Evolutionary conservation across 805 yeast species (phyloP).

Genomic region (Monosporozyma siamensis): DNA sequence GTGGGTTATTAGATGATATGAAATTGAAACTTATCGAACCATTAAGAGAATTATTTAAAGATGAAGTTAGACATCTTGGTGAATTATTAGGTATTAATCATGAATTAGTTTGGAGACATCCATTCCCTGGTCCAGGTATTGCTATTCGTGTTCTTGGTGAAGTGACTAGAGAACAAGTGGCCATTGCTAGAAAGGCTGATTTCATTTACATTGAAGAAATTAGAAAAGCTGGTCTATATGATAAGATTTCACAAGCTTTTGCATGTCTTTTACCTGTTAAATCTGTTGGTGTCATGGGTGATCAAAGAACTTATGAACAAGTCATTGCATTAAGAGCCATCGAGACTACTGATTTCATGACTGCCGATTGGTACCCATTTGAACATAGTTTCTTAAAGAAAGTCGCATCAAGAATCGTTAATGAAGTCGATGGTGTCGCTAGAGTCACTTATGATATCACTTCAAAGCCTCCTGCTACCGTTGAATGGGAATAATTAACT

Average conservation of each 20-base stretch:
- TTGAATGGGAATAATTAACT: slow-evolving; percentile 86
- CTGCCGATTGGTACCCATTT: slow-evolving; percentile 97
- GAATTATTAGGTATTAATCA: slow-evolving; percentile 90
- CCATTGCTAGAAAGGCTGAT: slow-evolving; percentile 96
- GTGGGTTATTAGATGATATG: slow-evolving; percentile 96
- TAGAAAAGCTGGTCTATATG: slow-evolving; percentile 83
- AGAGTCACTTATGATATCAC: slow-evolving; percentile 98
- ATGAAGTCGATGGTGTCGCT: slow-evolving; percentile 98
- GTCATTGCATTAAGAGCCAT: slow-evolving; percentile 98
- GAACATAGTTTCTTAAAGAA: slow-evolving; percentile 86
- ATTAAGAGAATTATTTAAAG: slow-evolving; percentile 95
- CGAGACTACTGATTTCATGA: slow-evolving; percentile 97
- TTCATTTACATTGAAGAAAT: slow-evolving; percentile 93
- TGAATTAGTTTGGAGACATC: slow-evolving; percentile 98
- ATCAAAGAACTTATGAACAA: slow-evolving; percentile 97
- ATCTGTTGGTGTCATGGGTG: slow-evolving; percentile 99
- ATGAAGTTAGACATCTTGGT: slow-evolving; percentile 96
- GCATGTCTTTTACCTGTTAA: slow-evolving; percentile 95
- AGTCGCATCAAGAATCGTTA: slow-evolving; percentile 92
- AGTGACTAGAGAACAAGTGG: slow-evolving; percentile 87
- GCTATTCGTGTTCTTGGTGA: slow-evolving; percentile 98
- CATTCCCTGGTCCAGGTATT: slow-evolving; percentile 99
- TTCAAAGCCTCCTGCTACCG: slow-evolving; percentile 99
- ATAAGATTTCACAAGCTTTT: slow-evolving; percentile 92
- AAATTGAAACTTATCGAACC: slow-evolving; percentile 97